Percentiles rank a stretch among this genome's conserved stretches.
phyloP scores from a whole-genome alignment of 2,329 filamentous ascomycete genomes.

The Phialophora verrucosa region DNA sequence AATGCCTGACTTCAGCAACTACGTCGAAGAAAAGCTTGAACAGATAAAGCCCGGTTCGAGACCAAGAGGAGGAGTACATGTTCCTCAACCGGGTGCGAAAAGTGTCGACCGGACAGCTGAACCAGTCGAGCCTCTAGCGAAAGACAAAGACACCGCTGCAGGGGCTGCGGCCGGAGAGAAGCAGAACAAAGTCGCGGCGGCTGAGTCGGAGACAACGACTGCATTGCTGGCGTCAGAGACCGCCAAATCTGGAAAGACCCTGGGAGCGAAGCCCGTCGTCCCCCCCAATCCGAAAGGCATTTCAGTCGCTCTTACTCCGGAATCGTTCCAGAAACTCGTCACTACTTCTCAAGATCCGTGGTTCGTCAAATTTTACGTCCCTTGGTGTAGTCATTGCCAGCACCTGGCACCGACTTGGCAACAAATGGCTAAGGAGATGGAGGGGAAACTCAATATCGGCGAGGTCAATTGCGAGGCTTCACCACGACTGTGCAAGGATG shows the following conservation, averaged over 20 bases:
- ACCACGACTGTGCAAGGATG: constrained; percentile 88
- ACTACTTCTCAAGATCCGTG: constrained; percentile 88
- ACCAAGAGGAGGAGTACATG: constrained; percentile 66
- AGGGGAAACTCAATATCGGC: constrained; percentile 85
- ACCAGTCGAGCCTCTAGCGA: constrained; percentile 48
- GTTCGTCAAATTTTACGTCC: constrained; percentile 99
- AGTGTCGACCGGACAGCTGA: constrained; percentile 52
- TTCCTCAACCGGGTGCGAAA: constrained; percentile 73
- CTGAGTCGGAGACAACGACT: constrained; percentile 46
- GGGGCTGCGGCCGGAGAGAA: constrained; percentile 50
- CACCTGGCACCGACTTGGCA: constrained; percentile 89
- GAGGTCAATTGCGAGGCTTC: constrained; percentile 95
- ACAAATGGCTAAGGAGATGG: constrained; percentile 88
- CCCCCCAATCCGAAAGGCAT: constrained; percentile 76
- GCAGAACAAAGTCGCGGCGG: constrained; percentile 48
- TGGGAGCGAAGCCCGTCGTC: constrained; percentile 56
- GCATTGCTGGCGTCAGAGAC: constrained; percentile 37
- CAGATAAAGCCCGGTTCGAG: constrained; percentile 79
- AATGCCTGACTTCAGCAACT: constrained; percentile 68
- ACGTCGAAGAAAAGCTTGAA: constrained; percentile 79
- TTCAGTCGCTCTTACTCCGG: constrained; percentile 76
- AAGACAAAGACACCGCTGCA: constrained; percentile 50
- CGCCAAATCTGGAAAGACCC: constrained; percentile 54
- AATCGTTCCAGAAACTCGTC: constrained; percentile 84
- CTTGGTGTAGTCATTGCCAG: constrained; percentile 96